phyloP scores from a whole-genome alignment of 345 rosid species.

The Euphorbia pulcherrima region DNA sequence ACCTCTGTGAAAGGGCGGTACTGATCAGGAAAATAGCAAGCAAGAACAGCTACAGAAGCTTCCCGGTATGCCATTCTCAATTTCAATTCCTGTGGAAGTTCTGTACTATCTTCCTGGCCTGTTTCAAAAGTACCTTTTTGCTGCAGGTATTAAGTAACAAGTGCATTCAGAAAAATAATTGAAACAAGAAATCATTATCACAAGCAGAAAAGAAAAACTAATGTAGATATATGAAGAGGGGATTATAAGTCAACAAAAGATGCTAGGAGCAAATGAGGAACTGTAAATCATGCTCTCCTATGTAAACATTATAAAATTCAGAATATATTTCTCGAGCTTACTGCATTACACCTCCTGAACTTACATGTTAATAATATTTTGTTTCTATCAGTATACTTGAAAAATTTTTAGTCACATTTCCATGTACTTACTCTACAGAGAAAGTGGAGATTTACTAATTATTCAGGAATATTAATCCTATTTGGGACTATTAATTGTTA shows the following conservation, averaged over 20 bases:
- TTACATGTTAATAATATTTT: background rate
- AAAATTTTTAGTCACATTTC: background rate
- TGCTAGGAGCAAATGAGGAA: background rate
- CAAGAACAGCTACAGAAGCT: constrained; percentile 91
- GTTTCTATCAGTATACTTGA: background rate
- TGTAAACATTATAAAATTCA: background rate
- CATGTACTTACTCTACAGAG: background rate
- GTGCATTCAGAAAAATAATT: constrained; percentile 20
- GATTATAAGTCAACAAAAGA: background rate
- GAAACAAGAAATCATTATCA: constrained; percentile 4
- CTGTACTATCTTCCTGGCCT: constrained; percentile 86
- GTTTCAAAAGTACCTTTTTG: constrained; percentile 96
- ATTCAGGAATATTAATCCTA: background rate
- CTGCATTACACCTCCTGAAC: background rate
- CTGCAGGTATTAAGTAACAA: constrained; percentile 40
- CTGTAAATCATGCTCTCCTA: too few relatives aligned
- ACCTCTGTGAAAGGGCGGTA: constrained; percentile 70
- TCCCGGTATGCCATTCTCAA: constrained; percentile 89
- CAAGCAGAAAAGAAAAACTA: background rate
- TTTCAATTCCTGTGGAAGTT: constrained; percentile 76
- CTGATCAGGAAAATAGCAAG: constrained; percentile 83
- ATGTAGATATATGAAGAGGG: background rate
- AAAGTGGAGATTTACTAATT: background rate
- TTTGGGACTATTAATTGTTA: too few relatives aligned
- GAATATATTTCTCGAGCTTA: background rate